Base-by-base conservation (phyloP, 2,329 filamentous ascomycete genomes). In the Ophiostoma australiae region DNA sequence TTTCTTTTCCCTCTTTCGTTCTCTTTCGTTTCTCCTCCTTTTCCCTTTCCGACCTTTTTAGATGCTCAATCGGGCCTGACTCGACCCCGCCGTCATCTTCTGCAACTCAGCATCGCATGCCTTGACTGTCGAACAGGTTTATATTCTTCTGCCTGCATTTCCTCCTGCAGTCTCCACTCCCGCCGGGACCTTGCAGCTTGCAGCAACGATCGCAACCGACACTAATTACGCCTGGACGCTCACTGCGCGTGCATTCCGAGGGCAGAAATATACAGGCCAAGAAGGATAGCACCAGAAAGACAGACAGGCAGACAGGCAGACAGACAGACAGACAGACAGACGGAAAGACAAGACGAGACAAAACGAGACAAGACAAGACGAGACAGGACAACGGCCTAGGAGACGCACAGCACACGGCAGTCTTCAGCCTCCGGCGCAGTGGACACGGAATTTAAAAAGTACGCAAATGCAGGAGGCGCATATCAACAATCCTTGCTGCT, bases 121-220 rank as follows among this genome's bases (percentile, higher is more conserved):
- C 52, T 58, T 58, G 52, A 58, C 52, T 27, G 10, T 13, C 10
- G n/a, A 58, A 27, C 52, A 58, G 52, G 52, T 58, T 58, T 58
- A 31, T 58, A 23, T 27, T 58, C 52, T 27, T 63, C 48, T 69
- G n/a, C 48, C 35, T 58, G 44, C 48, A 37, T 20, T 11, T 61
- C n/a, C 33, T 67, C 33, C 65, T 44, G 66, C 44, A 69, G 69
- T 33, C 27, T 63, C 52, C 52, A 58, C 52, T 44, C 63, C 68
- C 65, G 35, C 33, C 69, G 70, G 69, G 70, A 72, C 69, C 72
- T 72, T 73, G 70, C 70, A 73, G 67, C 69, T 70, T 72, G 69
- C 69, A 72, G 58, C 71, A 37, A 68, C 71, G 52, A 70, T 68
- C 69, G 70, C 55, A 65, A 63, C 71, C 58, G 69, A 65, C 61